These are phyloP conservation scores for Trametes maxima DNA, from an alignment of 768 basidiomycete species.

Conservation along the genomic window DNA sequence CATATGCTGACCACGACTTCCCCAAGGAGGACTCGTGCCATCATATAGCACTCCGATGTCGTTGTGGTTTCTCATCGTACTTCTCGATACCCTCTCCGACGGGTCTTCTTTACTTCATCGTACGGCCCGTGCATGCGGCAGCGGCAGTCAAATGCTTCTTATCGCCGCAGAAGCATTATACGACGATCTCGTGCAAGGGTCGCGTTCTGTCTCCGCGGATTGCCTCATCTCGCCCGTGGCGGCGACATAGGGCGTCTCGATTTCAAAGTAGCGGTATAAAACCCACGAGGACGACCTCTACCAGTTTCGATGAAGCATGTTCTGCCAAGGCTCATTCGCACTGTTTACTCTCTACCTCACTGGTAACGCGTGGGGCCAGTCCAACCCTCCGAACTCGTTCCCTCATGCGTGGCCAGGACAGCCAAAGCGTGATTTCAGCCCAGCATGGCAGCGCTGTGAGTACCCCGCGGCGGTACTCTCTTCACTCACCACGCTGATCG, in stretches of 20 bases:
- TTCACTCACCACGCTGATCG: too few relatives aligned
- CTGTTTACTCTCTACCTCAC: background rate
- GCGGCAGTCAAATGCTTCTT: background rate
- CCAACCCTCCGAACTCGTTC: constrained; percentile 22
- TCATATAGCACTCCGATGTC: background rate
- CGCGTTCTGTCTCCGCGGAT: background rate
- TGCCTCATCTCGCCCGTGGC: constrained; percentile 7
- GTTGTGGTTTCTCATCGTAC: background rate
- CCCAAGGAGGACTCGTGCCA: too few relatives aligned
- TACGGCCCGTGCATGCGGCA: background rate
- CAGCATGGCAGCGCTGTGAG: constrained; percentile 30
- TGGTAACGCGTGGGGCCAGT: background rate
- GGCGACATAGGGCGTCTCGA: background rate
- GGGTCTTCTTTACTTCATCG: background rate
- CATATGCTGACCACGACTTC: too few relatives aligned
- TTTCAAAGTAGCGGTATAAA: background rate
- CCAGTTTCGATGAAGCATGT: background rate
- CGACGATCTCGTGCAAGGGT: background rate
- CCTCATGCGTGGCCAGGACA: constrained; percentile 31
- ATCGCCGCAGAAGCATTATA: background rate
- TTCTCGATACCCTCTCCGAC: background rate
- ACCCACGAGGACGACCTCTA: background rate
- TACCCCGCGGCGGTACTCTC: background rate
- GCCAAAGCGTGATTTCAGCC: constrained; percentile 25
- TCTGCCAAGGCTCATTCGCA: background rate